A percentile compares a stretch with the other conserved stretches of the same genome.
Conservation (phyloP, 768 basidiomycete species). For the Saitozyma sp. region DNA sequence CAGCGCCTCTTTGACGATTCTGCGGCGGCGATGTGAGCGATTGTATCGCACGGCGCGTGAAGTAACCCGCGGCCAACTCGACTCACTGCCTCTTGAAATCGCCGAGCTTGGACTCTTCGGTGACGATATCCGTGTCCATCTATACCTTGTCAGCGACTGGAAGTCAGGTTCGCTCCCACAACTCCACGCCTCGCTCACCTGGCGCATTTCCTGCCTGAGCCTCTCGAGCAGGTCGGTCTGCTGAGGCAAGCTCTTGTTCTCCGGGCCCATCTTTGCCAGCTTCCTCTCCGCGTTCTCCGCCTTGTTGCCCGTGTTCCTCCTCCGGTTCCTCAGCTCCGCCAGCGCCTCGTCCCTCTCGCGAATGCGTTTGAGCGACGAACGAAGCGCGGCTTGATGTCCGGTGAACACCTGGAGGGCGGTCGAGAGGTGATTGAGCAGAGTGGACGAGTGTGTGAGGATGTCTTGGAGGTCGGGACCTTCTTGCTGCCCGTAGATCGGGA, state of each 20-base stretch:
- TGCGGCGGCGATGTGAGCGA: conserved; percentile 8
- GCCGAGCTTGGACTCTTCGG: conserved; percentile 73
- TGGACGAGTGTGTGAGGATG: conserved; percentile 68
- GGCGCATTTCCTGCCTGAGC: conserved; percentile 70
- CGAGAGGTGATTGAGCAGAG: conserved; percentile 67
- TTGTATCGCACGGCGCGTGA: not conserved
- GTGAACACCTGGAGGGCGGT: conserved; percentile 70
- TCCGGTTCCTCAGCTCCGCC: conserved; percentile 70
- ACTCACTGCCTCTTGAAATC: conserved; percentile 72
- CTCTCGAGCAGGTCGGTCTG: conserved; percentile 73
- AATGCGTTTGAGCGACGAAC: conserved; percentile 74
- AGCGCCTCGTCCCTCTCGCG: conserved; percentile 80
- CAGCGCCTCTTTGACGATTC: conserved; percentile 67
- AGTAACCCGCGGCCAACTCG: not conserved
- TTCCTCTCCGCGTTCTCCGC: conserved; percentile 86
- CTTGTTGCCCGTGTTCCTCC: conserved; percentile 66
- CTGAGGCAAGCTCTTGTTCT: conserved; percentile 74
- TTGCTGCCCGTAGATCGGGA: conserved; percentile 50
- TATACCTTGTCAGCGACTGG: not conserved
- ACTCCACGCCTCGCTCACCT: not conserved
- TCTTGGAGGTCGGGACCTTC: conserved; percentile 59
- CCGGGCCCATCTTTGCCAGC: conserved; percentile 81
- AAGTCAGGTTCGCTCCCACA: conserved; percentile 2
- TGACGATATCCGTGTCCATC: conserved; percentile 80
- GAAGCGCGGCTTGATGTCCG: conserved; percentile 66